A percentile compares a stretch with the other conserved stretches of the same genome.
phyloP scores from a whole-genome alignment of 2,329 filamentous ascomycete species.

The Acrodontium crateriforme region DNA sequence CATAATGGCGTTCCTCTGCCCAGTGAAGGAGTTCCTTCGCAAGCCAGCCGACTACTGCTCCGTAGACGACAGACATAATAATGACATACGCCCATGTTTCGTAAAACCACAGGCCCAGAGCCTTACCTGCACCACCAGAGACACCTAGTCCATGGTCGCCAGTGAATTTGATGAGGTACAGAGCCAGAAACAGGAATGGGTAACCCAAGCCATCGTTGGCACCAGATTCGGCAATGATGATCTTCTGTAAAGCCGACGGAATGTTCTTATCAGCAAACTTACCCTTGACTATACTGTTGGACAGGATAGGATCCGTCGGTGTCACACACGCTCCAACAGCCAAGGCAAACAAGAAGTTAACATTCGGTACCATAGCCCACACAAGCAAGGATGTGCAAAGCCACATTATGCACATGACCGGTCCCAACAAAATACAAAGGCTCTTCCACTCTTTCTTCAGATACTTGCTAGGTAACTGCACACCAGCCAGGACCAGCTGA shows the following conservation, averaged over 20 bases:
- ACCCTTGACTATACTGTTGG: conserved; percentile 82
- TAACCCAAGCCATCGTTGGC: conserved; percentile 85
- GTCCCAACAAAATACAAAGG: conserved; percentile 60
- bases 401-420: conserved; percentile 83
- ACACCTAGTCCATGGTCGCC: conserved; percentile 43
- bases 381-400: conserved; percentile 63
- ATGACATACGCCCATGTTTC: conserved; percentile 80
- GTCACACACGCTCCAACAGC: conserved; percentile 78
- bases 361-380: conserved; percentile 58
- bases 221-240: conserved; percentile 54
- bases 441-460: conserved; percentile 66
- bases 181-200: conserved; percentile 70
- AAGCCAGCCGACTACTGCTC: conserved; percentile 62
- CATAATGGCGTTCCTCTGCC: conserved; percentile 66
- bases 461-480: conserved; percentile 77
- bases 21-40: conserved; percentile 73
- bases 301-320: conserved; percentile 77
- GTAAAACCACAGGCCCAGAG: conserved; percentile 69
- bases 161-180: conserved; percentile 70
- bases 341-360: conserved; percentile 64
- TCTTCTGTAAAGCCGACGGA: conserved; percentile 64
- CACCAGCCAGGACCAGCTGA: conserved; percentile 75
- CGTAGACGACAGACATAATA: conserved; percentile 63
- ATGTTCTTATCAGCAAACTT: conserved; percentile 88
- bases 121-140: conserved; percentile 47